Conservation (phyloP, 1,284 basidiomycete species). For the Melampsora larici-populina region DNA sequence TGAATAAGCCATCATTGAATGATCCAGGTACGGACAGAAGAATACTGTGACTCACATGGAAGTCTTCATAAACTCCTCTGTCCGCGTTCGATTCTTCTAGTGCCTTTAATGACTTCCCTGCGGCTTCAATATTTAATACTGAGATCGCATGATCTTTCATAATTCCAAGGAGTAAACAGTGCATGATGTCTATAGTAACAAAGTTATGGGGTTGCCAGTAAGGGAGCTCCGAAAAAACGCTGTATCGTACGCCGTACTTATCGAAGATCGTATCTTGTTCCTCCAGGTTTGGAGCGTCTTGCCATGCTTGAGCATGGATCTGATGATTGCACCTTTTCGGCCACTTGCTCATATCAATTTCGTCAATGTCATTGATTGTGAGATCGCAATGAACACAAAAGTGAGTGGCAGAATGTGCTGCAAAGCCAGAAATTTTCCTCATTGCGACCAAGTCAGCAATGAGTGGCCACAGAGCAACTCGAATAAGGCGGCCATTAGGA, state of each 20-base stretch:
- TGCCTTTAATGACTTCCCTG: background rate
- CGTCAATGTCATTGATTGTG: background rate
- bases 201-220: conserved; percentile 24
- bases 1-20: too few relatives aligned
- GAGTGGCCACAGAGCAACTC: too few relatives aligned
- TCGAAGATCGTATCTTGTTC: background rate
- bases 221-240: conserved; percentile 11
- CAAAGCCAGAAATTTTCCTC: too few relatives aligned
- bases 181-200: conserved; percentile 7
- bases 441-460: too few relatives aligned
- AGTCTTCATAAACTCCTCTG: background rate
- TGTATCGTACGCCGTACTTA: conserved; percentile 15
- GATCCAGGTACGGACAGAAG: too few relatives aligned
- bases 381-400: conserved; percentile 16
- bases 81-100: background rate
- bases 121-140: background rate
- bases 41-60: background rate
- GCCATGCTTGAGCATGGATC: background rate
- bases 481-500: too few relatives aligned
- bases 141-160: conserved; percentile 22
- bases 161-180: conserved; percentile 25
- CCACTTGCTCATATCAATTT: background rate
- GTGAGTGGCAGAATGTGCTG: background rate
- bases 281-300: background rate
- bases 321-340: background rate